Evolutionary conservation across 2,329 filamentous ascomycete genomes (phyloP), one percentile per base, ranked within the genome.

Genomic region (Ophiostoma tasmaniense): DNA sequence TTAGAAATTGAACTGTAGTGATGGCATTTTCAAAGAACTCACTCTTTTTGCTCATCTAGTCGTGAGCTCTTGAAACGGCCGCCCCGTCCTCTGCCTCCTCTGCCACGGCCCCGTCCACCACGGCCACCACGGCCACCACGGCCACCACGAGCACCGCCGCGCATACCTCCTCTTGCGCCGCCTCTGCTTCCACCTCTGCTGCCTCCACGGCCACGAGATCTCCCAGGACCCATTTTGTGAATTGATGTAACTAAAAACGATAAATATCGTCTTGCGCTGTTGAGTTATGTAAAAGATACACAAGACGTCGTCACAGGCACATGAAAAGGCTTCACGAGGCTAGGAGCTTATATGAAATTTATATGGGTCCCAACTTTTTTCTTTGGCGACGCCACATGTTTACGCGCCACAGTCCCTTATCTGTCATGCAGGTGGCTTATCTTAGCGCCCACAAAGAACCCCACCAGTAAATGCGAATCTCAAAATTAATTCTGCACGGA

Each of bases 361-460:
- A 65, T 45, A 39, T 65, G 64, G 64, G 33, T 39, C 64, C 11
- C 37, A 45, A 42, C 64, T 37, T 66, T 66, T 52, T n/a, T 61
- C 62, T 69, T 25, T 52, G 35, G 13, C 61, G 64, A 71, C 30
- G 67, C 55, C 64, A 70, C 66, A 66, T 7, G 20, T 28, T 20
- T 64, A 55, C 13, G 62, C 68, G 70, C 70, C 68, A 70, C 70
- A 55, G 20, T 14, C 14, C 37, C 75, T 80, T 80, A 80, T 81
- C 79, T 6, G 14, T 25, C 62, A 14, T 62, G 30, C 59, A 37
- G 20, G 30, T 3, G 73, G 61, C 76, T 82, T 83, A 83, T 83
- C 82, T 82, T 83, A 83, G 81, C 80, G 82, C 81, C 80, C 82
- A 84, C 82, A 84, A 83, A 79, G 66, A 69, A 67, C 72, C 70